These are phyloP conservation scores for Tremellales sp. DNA, from an alignment of 1,284 basidiomycete genomes.

Conservation along the genomic window DNA sequence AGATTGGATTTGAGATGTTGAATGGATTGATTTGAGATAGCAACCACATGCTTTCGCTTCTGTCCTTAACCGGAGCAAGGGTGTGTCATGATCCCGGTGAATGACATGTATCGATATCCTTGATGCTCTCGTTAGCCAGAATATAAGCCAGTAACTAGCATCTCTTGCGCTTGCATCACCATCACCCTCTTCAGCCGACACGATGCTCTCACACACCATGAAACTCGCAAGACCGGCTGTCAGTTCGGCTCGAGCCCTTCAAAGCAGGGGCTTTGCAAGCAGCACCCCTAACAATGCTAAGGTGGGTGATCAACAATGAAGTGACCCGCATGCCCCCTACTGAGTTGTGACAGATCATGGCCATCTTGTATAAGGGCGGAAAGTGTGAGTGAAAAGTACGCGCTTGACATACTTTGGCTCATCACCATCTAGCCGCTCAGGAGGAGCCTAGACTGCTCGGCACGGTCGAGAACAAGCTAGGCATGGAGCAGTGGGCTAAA, in stretches of 20 bases:
- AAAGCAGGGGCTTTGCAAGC: background rate
- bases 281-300: constrained; percentile 12
- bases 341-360: constrained; percentile 3
- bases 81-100: no score
- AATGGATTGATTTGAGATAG: no score
- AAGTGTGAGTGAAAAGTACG: constrained; percentile 24
- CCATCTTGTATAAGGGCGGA: constrained; percentile 59
- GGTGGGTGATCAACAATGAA: constrained; percentile 1
- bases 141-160: no score
- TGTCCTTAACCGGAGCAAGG: no score
- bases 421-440: constrained; percentile 55
- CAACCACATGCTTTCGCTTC: no score
- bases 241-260: background rate
- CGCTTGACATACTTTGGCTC: no score
- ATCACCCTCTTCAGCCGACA: no score
- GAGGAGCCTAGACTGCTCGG: constrained; percentile 82
- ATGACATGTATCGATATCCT: no score
- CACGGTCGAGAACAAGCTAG: constrained; percentile 86
- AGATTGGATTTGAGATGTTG: no score
- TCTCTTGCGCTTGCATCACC: no score
- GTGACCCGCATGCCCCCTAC: background rate
- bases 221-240: background rate
- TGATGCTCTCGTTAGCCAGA: no score
- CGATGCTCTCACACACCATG: background rate
- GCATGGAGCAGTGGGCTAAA: constrained; percentile 66